phyloP scores from a whole-genome alignment of 352 stramenopile species.

The Phytophthora colocasiae region DNA sequence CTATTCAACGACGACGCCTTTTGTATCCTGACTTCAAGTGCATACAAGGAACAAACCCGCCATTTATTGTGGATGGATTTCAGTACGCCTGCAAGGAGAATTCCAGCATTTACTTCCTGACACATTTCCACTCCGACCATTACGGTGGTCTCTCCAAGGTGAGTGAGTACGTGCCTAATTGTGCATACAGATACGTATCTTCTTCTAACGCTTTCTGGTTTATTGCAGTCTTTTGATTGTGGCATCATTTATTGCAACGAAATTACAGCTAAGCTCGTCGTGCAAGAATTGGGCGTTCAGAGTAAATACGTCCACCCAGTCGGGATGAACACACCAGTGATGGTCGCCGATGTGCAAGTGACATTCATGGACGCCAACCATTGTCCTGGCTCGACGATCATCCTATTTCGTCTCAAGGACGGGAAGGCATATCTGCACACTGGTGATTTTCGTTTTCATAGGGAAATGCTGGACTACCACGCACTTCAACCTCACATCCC shows the following conservation, averaged over 20 bases:
- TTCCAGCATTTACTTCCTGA: conserved; percentile 95
- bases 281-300: conserved; percentile 93
- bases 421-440: conserved; percentile 94
- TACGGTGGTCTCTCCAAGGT: conserved; percentile 92
- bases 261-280: conserved; percentile 91
- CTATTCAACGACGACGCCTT: conserved; percentile 27
- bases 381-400: conserved; percentile 95
- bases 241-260: conserved; percentile 97
- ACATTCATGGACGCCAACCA: conserved; percentile 97
- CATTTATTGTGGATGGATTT: conserved; percentile 92
- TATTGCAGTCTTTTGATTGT: conserved; percentile 77
- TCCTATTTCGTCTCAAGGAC: conserved; percentile 91
- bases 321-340: conserved; percentile 88
- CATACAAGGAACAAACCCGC: conserved; percentile 74
- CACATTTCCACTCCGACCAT: conserved; percentile 98
- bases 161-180: conserved; percentile 4
- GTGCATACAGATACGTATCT: neutral
- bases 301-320: conserved; percentile 92
- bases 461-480: conserved; percentile 72
- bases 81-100: conserved; percentile 77
- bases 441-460: conserved; percentile 85
- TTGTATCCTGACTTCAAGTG: conserved; percentile 83
- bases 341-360: conserved; percentile 90
- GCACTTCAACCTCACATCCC: conserved; percentile 58
- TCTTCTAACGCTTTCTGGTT: neutral